Percentiles rank a stretch among this genome's conserved stretches.
These are phyloP conservation scores for Gigaspora rosea DNA, from an alignment of 192 early-diverging fungal species.

Conservation along the genomic window DNA sequence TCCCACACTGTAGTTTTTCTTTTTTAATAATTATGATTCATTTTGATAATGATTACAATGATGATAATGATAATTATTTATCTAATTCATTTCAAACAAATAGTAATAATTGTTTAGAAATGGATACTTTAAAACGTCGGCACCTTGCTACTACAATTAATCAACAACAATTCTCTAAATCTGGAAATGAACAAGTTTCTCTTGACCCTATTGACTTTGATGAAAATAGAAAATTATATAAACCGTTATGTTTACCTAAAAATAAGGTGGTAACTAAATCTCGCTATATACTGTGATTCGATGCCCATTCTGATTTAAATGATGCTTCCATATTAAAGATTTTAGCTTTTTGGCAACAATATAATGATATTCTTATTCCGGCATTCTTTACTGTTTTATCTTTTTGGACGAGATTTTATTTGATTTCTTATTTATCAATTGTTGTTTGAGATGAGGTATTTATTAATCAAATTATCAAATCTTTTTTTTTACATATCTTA, in stretches of 20 bases:
- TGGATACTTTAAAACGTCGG: neutral
- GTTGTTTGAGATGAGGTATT: slow-evolving; percentile 80
- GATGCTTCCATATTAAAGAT: slow-evolving; percentile 34
- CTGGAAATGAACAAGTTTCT: neutral
- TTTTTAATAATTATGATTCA: too few relatives aligned
- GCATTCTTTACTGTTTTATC: slow-evolving; percentile 60
- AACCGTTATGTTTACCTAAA: neutral
- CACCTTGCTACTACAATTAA: neutral
- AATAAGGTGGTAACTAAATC: neutral
- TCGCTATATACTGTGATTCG: neutral
- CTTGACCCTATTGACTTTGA: neutral
- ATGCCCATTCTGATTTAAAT: neutral
- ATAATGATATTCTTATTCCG: slow-evolving; percentile 53
- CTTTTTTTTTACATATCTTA: neutral
- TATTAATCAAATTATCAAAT: neutral
- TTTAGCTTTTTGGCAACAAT: slow-evolving; percentile 47
- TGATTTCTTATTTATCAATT: slow-evolving; percentile 58
- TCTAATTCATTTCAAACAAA: too few relatives aligned
- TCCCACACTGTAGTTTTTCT: too few relatives aligned
- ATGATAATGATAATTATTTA: too few relatives aligned
- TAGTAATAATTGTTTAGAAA: neutral
- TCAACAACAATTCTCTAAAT: too few relatives aligned
- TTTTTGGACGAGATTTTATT: slow-evolving; percentile 66
- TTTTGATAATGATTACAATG: too few relatives aligned
- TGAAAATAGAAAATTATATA: neutral